A percentile compares a stretch with the other conserved stretches of the same genome.
phyloP scores from a whole-genome alignment of 2,329 filamentous ascomycete species.

The Incumbomyces delicatus region DNA sequence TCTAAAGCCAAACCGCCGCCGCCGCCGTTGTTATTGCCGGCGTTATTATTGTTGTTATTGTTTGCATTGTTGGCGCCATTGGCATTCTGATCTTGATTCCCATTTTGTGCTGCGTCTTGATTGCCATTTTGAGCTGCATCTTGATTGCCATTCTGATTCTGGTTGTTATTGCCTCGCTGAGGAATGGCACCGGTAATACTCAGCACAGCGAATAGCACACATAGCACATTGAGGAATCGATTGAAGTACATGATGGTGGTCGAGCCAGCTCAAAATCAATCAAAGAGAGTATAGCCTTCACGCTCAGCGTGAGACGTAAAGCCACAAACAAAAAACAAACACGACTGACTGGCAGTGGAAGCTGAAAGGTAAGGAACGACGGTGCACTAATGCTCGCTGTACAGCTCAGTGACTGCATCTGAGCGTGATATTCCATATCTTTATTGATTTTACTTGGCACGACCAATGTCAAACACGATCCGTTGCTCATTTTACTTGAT shows the following conservation, averaged over 20 bases:
- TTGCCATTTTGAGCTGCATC: conserved; percentile 5
- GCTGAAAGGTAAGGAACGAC: conserved; percentile 11
- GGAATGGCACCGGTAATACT: conserved; percentile 9
- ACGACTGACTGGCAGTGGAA: conserved; percentile 20
- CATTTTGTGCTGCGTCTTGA: conserved; percentile 16
- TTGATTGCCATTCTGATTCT: conserved; percentile 8
- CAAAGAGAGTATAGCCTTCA: not conserved
- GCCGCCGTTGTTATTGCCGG: conserved; percentile 9
- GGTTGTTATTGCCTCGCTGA: conserved; percentile 11
- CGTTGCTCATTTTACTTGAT: conserved; percentile 9
- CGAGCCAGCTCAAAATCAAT: no score
- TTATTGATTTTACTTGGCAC: conserved; percentile 7
- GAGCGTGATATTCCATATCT: not conserved
- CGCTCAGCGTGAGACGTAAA: conserved; percentile 3
- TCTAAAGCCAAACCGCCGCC: conserved; percentile 10
- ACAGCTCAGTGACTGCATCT: not conserved
- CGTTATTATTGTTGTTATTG: conserved; percentile 6
- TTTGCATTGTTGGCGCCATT: conserved; percentile 15
- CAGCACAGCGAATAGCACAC: conserved; percentile 10
- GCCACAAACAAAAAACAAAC: conserved; percentile 6
- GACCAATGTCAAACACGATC: conserved; percentile 6
- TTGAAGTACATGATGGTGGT: conserved; percentile 7
- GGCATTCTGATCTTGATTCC: conserved; percentile 14
- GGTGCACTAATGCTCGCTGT: conserved; percentile 5
- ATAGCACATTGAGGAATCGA: conserved; percentile 5